A percentile compares a stretch with the other conserved stretches of the same genome.
Conservation (phyloP, 345 rosid genomes). For the Brassica rapa region DNA sequence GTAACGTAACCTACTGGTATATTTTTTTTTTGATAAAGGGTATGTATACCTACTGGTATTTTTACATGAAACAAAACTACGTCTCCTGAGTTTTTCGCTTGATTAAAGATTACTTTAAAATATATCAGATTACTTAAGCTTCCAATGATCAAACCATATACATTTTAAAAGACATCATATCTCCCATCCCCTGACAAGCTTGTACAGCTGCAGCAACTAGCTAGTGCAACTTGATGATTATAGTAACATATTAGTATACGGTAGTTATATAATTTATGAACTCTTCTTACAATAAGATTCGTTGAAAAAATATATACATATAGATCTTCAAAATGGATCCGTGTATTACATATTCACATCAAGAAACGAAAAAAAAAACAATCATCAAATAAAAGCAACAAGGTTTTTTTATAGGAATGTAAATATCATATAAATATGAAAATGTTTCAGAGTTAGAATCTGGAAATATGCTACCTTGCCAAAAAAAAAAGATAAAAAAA, state of each 20-base stretch:
- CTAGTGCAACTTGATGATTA: slow-evolving; percentile 19
- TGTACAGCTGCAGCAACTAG: slow-evolving; percentile 14
- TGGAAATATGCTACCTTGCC: too few relatives aligned
- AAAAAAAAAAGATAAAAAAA: too few relatives aligned
- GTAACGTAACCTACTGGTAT: too few relatives aligned
- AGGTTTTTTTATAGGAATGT: background rate
- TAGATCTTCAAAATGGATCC: background rate
- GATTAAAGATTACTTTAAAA: background rate
- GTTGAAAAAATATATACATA: background rate
- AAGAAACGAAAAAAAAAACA: background rate
- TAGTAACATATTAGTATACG: background rate
- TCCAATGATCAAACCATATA: slow-evolving; percentile 6
- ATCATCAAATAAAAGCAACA: background rate
- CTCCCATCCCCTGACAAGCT: slow-evolving; percentile 20
- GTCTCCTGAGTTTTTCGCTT: background rate
- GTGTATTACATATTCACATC: background rate
- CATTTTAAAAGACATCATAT: background rate
- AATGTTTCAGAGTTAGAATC: too few relatives aligned
- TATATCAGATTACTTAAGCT: background rate
- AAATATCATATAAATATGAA: too few relatives aligned
- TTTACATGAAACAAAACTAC: background rate
- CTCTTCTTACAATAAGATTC: background rate
- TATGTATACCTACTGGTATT: too few relatives aligned
- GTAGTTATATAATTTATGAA: background rate
- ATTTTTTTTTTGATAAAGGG: too few relatives aligned